Base-by-base conservation (phyloP, 2,329 filamentous ascomycete genomes). In the Aureobasidium lini region DNA sequence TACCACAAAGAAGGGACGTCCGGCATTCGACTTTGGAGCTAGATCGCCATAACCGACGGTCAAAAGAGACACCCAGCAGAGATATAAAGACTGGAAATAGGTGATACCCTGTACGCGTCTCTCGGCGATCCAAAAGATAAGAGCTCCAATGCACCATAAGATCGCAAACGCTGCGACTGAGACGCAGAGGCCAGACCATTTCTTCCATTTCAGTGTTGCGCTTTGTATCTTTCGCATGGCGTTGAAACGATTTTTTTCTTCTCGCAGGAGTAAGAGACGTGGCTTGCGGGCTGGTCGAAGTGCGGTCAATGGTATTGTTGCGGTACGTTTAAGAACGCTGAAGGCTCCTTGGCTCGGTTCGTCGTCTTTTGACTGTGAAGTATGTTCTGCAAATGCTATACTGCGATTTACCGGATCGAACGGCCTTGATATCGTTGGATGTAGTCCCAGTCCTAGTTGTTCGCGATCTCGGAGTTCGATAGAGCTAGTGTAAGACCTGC, bases 1-100 rank as follows among this genome's bases (percentile, higher is more conserved):
- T 59, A 96, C 86, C n/a, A 96, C 89, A 67, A 95, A 96, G 70
- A 96, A 95, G 0, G 89, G 84, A 58, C 89, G 86, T 1, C 89
- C 90, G 0, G 85, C 81, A 63, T 91, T 92, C 1, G 86, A 89
- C n/a, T 84, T 77, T 0, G 90, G 90, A 1, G 85, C 84, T 5
- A 87, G 72, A 64, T 95, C 90, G 3, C 92, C 92, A 66, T 95
- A 96, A 1, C 92, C 92, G 39, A 96, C 89, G 0, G 92, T 96
- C 1, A 91, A 79, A 28, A 96, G 81, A 2, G 86, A 87, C 36
- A 90, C 84, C 71, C 94, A 96, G 65, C 86, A 85, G 69, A 96
- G 95, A 73, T 96, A 96, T 44, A 96, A 79, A 0, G 85, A 82
- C 60, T 91, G 78, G 65, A 93, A 96, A 68, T 95, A 96, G 1